phyloP scores from a whole-genome alignment of 2,329 filamentous ascomycete species.

The Pseudogymnoascus sp. region DNA sequence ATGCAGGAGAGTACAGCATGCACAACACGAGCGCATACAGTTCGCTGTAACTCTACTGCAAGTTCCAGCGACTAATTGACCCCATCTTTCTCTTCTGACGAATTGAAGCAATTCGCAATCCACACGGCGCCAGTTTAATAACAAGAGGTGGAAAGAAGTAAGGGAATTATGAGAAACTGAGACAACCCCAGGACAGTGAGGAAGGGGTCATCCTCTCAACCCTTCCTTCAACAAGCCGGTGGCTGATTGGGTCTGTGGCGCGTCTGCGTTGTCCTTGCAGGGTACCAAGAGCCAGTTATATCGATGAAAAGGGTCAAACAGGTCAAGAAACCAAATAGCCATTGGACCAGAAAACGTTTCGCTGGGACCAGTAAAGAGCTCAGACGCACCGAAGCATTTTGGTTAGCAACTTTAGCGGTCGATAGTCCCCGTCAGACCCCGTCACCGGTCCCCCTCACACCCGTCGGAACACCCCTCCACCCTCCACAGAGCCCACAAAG shows the following conservation, averaged over 20 bases:
- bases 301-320: not conserved
- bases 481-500: not conserved
- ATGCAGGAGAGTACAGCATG: constrained; percentile 10
- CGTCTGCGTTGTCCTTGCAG: constrained; percentile 11
- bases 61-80: constrained; percentile 4
- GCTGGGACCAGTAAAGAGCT: constrained; percentile 1
- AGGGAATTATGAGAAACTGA: constrained; percentile 8
- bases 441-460: not conserved
- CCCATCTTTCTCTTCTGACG: not conserved
- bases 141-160: not conserved
- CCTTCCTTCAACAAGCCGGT: constrained; percentile 3
- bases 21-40: constrained; percentile 6
- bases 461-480: not conserved
- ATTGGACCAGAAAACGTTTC: constrained; percentile 1
- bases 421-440: constrained; percentile 3
- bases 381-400: not conserved
- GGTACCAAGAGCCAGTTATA: constrained; percentile 7
- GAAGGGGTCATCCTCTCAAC: constrained; percentile 2
- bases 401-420: not conserved
- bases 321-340: not conserved
- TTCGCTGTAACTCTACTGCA: constrained; percentile 3
- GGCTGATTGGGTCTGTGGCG: constrained; percentile 3
- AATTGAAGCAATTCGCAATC: not conserved
- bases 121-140: not conserved
- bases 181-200: not conserved